phyloP scores from a whole-genome alignment of 1,284 basidiomycete species.

The Moesziomyces sp. region DNA sequence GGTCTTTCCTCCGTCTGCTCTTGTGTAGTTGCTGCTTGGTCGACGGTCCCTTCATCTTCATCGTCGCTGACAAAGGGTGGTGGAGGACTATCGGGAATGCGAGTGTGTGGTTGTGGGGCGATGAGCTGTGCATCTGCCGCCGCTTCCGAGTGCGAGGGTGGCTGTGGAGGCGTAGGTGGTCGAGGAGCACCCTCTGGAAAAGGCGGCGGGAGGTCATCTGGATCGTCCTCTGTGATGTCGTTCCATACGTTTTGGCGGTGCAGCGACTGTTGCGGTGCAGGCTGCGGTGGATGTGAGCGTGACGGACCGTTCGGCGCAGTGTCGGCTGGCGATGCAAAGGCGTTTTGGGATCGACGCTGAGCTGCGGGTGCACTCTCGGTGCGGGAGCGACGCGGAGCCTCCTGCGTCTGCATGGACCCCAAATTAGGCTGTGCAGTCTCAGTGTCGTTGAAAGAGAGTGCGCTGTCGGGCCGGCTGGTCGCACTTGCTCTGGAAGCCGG shows the following conservation, averaged over 20 bases:
- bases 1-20: conserved; percentile 2
- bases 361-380: conserved; percentile 34
- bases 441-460: conserved; percentile 14
- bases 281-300: neutral
- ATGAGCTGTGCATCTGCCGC: conserved; percentile 34
- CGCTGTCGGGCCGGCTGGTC: conserved; percentile 22
- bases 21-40: neutral
- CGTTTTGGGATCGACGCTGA: conserved; percentile 25
- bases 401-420: neutral
- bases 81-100: conserved; percentile 53
- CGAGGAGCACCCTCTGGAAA: conserved; percentile 48
- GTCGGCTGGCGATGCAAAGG: conserved; percentile 7
- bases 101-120: conserved; percentile 33
- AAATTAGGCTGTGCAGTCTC: neutral
- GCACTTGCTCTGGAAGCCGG: conserved; percentile 44
- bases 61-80: conserved; percentile 56
- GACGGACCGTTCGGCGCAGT: neutral
- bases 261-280: conserved; percentile 28
- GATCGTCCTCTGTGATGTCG: conserved; percentile 49
- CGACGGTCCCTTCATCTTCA: conserved; percentile 17
- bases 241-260: conserved; percentile 52
- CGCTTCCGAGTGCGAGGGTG: conserved; percentile 32
- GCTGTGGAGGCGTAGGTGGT: conserved; percentile 35
- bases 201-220: conserved; percentile 50
- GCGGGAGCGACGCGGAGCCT: conserved; percentile 12